Base-by-base conservation (phyloP, 306 rosid genomes). In the Cucurbita ficifolia region DNA sequence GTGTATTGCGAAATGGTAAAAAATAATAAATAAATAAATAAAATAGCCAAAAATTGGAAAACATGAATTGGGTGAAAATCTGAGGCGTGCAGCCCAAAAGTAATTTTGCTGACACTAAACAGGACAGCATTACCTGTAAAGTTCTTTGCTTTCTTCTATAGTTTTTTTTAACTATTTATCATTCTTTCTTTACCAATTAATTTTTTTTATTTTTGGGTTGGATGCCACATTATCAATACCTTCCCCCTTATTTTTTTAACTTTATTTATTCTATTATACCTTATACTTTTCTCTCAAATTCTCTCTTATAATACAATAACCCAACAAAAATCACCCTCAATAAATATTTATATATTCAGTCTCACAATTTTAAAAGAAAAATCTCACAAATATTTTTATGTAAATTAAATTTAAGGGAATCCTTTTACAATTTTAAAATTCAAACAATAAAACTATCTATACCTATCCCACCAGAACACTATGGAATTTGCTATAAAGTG, bases 51-150 rank as follows among this genome's bases (percentile, higher is more conserved):
- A 60, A 29, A 14, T 33, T 60, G 8, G 33, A 60, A 60, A 60
- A 35, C 21, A 36, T 6, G 7, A 62, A 62, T 35, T 62, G 22
- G 24, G 9, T 60, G 19, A 60, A 60, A 35, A 59, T 59, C 67
- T 1, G 3, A 62, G 13, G 69, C 69, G 69, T 62, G 69, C 69
- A 36, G 45, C 69, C 46, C 13, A 62, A 62, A 62, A 62, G 69
- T 38, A 8, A 62, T 17, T 17, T 62, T 36, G 69, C 69, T 62
- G 69, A 62, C 69, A 62, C 24, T 16, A 16, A 14, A 62, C 69
- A 62, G 48, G 38, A 62, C 69, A 62, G 38, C 24, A 62, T 62
- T 62, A 62, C 21, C 69, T 62, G 69, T 62, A 62, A 62, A 62
- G 69, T 17, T 62, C 5, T 62, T 21, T 62, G 24, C 69, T 62